A percentile compares a stretch with the other conserved stretches of the same genome.
Conservation (phyloP, 345 rosid species). For the Boechera retrofracta region DNA sequence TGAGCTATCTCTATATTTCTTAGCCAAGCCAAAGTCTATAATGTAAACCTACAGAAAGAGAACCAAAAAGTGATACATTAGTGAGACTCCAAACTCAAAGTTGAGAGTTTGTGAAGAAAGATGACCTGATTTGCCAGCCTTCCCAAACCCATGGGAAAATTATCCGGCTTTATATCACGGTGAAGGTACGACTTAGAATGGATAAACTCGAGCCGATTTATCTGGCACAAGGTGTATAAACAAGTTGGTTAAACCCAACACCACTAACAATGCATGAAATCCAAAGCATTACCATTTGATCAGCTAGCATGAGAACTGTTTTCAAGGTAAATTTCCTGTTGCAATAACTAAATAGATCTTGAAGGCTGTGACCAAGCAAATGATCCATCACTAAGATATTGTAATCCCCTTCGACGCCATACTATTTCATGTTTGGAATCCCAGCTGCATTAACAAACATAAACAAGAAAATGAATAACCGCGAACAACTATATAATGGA, state of each 20-base stretch:
- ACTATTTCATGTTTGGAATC: conserved; percentile 2
- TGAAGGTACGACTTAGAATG: neutral
- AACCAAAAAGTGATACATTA: neutral
- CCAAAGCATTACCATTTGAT: neutral
- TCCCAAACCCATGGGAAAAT: neutral
- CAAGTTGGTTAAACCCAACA: neutral
- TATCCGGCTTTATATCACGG: neutral
- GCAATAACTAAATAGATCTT: neutral
- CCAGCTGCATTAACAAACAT: neutral
- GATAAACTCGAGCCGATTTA: neutral
- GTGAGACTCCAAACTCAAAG: neutral
- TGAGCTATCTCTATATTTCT: conserved; percentile 2
- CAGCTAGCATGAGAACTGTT: neutral
- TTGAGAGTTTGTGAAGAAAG: neutral
- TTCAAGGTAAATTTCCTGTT: neutral
- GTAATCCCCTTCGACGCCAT: neutral
- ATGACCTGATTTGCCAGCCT: neutral
- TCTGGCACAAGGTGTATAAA: neutral
- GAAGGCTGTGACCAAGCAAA: neutral
- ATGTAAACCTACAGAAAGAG: neutral
- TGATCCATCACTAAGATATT: neutral
- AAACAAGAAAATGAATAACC: neutral
- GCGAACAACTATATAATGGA: neutral
- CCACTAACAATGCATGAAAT: neutral
- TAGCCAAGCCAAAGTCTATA: neutral